Conservation (phyloP, 2,329 filamentous ascomycete species). For the Allantophomopsis cytisporea region DNA sequence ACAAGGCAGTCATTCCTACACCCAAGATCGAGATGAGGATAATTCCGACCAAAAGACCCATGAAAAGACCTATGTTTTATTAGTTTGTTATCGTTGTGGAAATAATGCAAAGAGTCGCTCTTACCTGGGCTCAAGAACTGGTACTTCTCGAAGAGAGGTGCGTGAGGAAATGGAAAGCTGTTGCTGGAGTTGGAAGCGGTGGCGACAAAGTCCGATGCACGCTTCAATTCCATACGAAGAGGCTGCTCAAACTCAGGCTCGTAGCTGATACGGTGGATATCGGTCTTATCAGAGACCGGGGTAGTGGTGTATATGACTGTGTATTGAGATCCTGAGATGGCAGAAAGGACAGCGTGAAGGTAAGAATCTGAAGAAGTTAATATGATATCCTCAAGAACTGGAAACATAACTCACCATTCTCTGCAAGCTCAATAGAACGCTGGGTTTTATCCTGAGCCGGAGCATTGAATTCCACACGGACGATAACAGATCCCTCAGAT, state of each 20-base stretch:
- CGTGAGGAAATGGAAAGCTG: constrained; percentile 28
- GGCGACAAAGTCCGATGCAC: constrained; percentile 29
- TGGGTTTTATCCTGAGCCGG: background rate
- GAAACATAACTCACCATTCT: background rate
- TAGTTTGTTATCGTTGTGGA: constrained; percentile 1
- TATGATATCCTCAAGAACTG: constrained; percentile 4
- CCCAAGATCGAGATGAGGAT: constrained; percentile 66
- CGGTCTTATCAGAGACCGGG: constrained; percentile 24
- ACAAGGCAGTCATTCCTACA: constrained; percentile 63
- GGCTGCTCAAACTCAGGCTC: constrained; percentile 48
- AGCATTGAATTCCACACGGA: background rate
- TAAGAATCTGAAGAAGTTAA: constrained; percentile 23
- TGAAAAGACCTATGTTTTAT: constrained; percentile 60
- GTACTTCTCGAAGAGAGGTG: constrained; percentile 76
- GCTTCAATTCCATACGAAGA: constrained; percentile 63
- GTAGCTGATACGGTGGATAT: constrained; percentile 35
- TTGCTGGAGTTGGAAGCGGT: constrained; percentile 25
- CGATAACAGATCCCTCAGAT: background rate
- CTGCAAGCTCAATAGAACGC: background rate
- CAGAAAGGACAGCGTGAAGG: constrained; percentile 29
- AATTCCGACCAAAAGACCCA: constrained; percentile 60
- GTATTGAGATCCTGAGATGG: constrained; percentile 39
- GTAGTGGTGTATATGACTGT: constrained; percentile 67
- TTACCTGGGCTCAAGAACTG: constrained; percentile 83
- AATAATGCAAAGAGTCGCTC: constrained; percentile 13